These are phyloP conservation scores for Coniella lustricola DNA, from an alignment of 2,329 filamentous ascomycete species.

Conservation along the genomic window DNA sequence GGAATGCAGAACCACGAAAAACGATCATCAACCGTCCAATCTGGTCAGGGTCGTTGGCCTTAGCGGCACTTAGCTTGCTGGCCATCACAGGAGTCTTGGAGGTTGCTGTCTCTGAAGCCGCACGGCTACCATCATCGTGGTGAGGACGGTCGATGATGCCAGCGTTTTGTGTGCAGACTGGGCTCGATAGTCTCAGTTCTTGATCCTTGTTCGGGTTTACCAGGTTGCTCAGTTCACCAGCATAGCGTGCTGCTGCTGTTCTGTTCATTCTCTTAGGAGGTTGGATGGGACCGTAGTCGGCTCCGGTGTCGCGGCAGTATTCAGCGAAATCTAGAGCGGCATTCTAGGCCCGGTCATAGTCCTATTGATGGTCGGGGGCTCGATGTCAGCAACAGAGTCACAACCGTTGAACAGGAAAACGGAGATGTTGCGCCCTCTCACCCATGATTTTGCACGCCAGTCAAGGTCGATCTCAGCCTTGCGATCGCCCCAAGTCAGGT, in stretches of 20 bases:
- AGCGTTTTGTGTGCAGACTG: not conserved
- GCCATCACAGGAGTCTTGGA: no score
- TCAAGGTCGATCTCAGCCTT: constrained; percentile 14
- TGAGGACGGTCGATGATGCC: constrained; percentile 4
- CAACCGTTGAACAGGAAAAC: not conserved
- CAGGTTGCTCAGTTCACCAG: not conserved
- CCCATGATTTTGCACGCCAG: constrained; percentile 11
- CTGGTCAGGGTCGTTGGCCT: not conserved
- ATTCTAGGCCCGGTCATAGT: constrained; percentile 15
- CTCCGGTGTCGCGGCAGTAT: constrained; percentile 10
- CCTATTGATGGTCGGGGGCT: not conserved
- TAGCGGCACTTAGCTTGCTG: not conserved
- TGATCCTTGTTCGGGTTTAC: not conserved
- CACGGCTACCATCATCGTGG: not conserved
- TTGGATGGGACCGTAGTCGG: constrained; percentile 9
- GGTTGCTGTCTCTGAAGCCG: no score
- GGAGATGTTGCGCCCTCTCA: not conserved
- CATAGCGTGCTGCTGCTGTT: not conserved
- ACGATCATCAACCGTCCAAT: constrained; percentile 5
- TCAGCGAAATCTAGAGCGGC: constrained; percentile 13
- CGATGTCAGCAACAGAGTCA: not conserved
- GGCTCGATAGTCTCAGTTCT: no score
- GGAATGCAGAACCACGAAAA: constrained; percentile 3
- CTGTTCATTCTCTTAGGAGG: not conserved
- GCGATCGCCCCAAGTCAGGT: constrained; percentile 11